phyloP scores from a whole-genome alignment of 345 rosid species.

The Sonneratia caseolaris region DNA sequence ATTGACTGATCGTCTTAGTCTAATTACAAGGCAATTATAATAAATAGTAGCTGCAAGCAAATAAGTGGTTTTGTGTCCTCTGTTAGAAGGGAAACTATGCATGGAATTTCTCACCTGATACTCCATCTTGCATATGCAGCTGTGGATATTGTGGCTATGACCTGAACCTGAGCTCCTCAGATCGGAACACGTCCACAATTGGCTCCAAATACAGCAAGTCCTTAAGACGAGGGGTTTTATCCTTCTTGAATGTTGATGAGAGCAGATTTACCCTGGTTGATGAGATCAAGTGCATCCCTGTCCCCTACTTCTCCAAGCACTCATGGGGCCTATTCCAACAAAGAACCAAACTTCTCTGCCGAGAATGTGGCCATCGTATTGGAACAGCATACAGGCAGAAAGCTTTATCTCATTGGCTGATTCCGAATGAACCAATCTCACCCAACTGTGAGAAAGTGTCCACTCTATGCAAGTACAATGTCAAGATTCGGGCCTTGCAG shows the following conservation, averaged over 20 bases:
- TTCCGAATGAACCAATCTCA: slow-evolving; percentile 34
- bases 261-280: slow-evolving; percentile 78
- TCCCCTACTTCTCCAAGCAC: slow-evolving; percentile 52
- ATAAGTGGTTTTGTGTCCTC: neutral
- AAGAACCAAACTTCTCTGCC: slow-evolving; percentile 85
- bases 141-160: slow-evolving; percentile 94
- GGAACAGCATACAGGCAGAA: slow-evolving; percentile 56
- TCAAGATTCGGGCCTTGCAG: slow-evolving; percentile 79
- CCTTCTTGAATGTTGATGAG: slow-evolving; percentile 70
- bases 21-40: too few relatives aligned
- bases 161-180: slow-evolving; percentile 71
- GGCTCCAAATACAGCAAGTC: slow-evolving; percentile 91
- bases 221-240: slow-evolving; percentile 79
- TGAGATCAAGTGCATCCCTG: slow-evolving; percentile 76
- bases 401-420: slow-evolving; percentile 32
- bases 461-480: slow-evolving; percentile 42
- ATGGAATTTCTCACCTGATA: neutral
- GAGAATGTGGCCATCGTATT: slow-evolving; percentile 68
- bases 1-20: too few relatives aligned
- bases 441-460: slow-evolving; percentile 29
- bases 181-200: slow-evolving; percentile 67
- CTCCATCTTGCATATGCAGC: slow-evolving; percentile 35
- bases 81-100: neutral
- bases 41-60: too few relatives aligned
- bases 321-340: slow-evolving; percentile 57